Base-by-base conservation (phyloP, 1,284 basidiomycete genomes). In the Athelia psychrophila region DNA sequence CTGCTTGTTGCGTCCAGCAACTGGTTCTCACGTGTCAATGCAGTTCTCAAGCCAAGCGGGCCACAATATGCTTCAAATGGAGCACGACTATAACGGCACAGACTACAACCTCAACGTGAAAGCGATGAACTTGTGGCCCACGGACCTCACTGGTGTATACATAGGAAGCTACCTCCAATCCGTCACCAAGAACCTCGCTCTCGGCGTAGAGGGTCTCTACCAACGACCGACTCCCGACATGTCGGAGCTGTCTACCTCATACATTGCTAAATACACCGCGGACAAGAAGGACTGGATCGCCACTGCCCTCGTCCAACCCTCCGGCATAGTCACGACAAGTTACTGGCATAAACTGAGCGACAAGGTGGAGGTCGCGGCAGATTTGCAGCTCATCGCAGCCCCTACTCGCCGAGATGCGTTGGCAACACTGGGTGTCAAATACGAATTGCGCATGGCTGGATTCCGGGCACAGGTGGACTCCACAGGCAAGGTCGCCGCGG, bases 361-460 rank as follows among this genome's bases (percentile, higher is more conserved):
- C 54, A 95, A 96, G 74, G 91, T 99, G n/a, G 96, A 99, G 54
- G 94, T 96, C n/a, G 97, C 93, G 15, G 93, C 94, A 32, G 96
- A 99, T 65, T 73, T 99, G 58, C 88, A 95, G 68, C 72, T 96
- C 52, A 80, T 95, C 55, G 84, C 89, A 49, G 80, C 86, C 42
- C 86, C 88, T 2, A 74, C 78, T 53, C 86, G 92, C 68, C 80
- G 97, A 61, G 95, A 98, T 64, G 96, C 96, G 8, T 75, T 95
- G 47, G 91, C 95, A 13, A 97, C 95, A 19, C 70, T 98, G 19
- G 96, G 94, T 49, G 94, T 94, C 54, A 98, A 97, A 74, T 99
- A 96, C 70, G 96, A 98, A 70, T 88, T 99, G 62, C 83, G 96
- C 53, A 86, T 93, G 81, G 83, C 95, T 18, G 93, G 93, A 4